Evolutionary conservation across 2,329 filamentous ascomycete species (phyloP), one percentile per base, ranked within the genome.

Genomic region (Clonostachys chloroleuca): DNA sequence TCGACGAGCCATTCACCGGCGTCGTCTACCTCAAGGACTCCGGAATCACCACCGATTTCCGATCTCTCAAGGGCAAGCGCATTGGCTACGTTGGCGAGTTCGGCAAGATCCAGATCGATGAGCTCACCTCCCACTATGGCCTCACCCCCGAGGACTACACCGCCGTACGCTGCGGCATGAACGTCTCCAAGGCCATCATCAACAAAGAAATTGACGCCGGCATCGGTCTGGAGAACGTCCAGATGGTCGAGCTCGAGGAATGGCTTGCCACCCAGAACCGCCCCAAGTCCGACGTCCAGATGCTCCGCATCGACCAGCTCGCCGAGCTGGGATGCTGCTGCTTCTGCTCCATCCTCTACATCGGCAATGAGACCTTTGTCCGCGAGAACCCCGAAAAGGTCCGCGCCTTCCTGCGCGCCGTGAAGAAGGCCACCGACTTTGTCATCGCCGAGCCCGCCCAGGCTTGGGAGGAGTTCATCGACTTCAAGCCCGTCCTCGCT

Each of bases 1-100:
- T 91, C 45, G 86, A 91, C 53, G 87, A 91, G 62, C 87, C 87
- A 33, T 91, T 91, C 68, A 90, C 87, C 0, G 86, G 87, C 14
- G 83, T 90, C 45, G 81, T 90, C 43, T 90, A 90, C 64, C 78
- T 90, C 60, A 89, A 87, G 63, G 74, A 77, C 43, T 86, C 81
- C 42, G 86, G 86, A 48, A 89, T 90, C 67, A 89, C 84, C 33
- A 68, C 81, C 42, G 86, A 90, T 70, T 90, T 91, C 70, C 78
- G 75, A 61, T 84, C 84, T 39, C 78, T 91, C 56, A 86, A 84
- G 66, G 86, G 85, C 55, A 89, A 89, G 70, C 80, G 78, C 20
- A 90, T 90, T 61, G 87, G 87, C 61, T 90, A 90, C 55, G 86
- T 90, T 48, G 86, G 86, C 57, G 87, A 90, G 63, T 90, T 90